Evolutionary conservation across 176 grass and related monocot species (phyloP), one percentile per base, ranked within the genome.

Genomic region (Oryza glumipatula): DNA sequence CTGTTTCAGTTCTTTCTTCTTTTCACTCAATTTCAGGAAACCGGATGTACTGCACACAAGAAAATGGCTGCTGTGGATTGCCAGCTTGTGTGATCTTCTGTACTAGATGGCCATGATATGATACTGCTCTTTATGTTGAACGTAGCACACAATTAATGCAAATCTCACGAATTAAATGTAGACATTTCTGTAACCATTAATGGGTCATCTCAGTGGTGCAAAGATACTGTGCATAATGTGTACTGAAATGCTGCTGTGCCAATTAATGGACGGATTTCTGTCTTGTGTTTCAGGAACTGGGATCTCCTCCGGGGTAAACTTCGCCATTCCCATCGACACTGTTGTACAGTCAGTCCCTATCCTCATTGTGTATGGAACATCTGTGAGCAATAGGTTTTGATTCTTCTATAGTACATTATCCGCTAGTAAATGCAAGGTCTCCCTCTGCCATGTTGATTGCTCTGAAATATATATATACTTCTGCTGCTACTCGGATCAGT

Each of bases 281-380:
- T 52, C 76, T 14, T 76, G 24, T 76, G 54, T 70, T 85, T 63
- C 85, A 97, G 94, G 94, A 89, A 85, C 92, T 41, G 94, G 94
- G 58, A 94, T 92, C 14, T 97, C 94, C 32, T 97, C 94, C 13
- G 94, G 94, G 6, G 89, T 97, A 60, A 97, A 97, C 71, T 94
- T 97, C 17, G 94, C 94, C 23, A 94, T 97, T 72, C 92, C 92
- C 5, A 90, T 97, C 28, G 94, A 97, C 79, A 88, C 86, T 45
- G 92, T 92, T 75, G 88, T 88, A 4, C 92, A 73, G 79, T 90
- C 85, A 12, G 82, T 92, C 28, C 94, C 92, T 21, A 90, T 77
- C 68, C 88, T 97, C 32, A 94, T 94, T 68, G 88, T 94, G 7
- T 94, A 97, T 35, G 91, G 91, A 73, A 94, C 89, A 46, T 70